Percentiles rank a stretch among this genome's conserved stretches.
These are phyloP conservation scores for Sporothrix phasma DNA, from an alignment of 2,329 filamentous ascomycete genomes.

Conservation along the genomic window DNA sequence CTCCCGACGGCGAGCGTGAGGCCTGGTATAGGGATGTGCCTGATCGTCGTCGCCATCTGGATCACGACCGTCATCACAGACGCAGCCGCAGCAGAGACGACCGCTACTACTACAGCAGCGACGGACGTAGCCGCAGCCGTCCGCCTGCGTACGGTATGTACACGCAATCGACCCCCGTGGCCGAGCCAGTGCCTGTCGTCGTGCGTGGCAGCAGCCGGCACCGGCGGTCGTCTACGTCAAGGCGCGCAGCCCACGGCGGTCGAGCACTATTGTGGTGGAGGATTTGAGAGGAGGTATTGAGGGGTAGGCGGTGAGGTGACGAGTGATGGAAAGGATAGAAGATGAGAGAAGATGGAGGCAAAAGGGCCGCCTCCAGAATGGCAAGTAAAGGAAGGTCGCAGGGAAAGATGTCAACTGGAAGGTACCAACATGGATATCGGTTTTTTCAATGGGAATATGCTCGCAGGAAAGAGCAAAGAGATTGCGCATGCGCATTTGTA, in stretches of 20 bases:
- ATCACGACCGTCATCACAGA: neutral
- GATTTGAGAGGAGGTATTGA: constrained; percentile 2
- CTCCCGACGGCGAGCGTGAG: constrained; percentile 20
- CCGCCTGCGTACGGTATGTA: neutral
- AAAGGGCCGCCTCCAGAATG: no score
- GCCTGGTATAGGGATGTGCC: constrained; percentile 12
- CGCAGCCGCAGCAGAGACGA: neutral
- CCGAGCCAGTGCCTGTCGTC: constrained; percentile 10
- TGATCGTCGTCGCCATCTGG: neutral
- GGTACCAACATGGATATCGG: neutral
- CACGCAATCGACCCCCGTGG: neutral
- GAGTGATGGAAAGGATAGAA: neutral
- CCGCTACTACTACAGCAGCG: constrained; percentile 2
- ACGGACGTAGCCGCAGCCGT: neutral
- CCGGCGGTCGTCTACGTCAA: neutral
- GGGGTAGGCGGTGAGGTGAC: no score
- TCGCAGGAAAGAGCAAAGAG: neutral
- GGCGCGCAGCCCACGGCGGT: constrained; percentile 8
- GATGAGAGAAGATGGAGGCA: neutral
- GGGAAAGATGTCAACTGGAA: no score
- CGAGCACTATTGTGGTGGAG: constrained; percentile 5
- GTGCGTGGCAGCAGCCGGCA: constrained; percentile 6
- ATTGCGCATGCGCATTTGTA: neutral
- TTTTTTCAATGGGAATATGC: neutral
- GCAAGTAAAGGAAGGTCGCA: neutral